Conservation (phyloP, 148 eudicot species). For the Camellia sinensis region DNA sequence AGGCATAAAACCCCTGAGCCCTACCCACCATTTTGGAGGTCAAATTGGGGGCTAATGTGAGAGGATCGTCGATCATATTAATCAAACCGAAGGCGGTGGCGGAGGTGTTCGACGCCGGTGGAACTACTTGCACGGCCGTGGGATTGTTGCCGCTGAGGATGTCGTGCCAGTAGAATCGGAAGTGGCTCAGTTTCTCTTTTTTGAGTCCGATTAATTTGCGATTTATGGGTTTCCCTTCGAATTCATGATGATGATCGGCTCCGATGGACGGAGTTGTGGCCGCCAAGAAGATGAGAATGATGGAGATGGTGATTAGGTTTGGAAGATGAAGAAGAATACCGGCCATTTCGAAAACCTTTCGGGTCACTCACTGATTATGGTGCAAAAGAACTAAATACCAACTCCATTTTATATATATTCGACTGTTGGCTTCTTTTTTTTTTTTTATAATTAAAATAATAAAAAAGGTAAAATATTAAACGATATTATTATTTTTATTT, state of each 20-base stretch:
- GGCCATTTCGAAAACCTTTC: background rate
- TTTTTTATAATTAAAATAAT: no score
- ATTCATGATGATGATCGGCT: background rate
- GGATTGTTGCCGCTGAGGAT: constrained; percentile 39
- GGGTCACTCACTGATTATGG: no score
- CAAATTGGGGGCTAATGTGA: constrained; percentile 28
- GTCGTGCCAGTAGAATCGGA: constrained; percentile 65
- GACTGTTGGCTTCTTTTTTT: no score
- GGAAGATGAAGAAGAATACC: background rate
- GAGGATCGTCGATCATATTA: constrained; percentile 37
- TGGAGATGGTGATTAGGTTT: background rate
- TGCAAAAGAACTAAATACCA: no score
- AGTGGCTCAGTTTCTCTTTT: constrained; percentile 48
- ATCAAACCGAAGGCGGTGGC: constrained; percentile 35
- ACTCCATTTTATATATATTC: no score
- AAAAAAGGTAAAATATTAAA: no score
- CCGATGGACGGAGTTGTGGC: constrained; percentile 3
- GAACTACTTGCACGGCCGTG: constrained; percentile 35
- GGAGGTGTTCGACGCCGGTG: constrained; percentile 19
- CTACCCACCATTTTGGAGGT: constrained; percentile 33
- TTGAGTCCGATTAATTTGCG: background rate
- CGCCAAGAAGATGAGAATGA: background rate
- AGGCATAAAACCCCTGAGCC: constrained; percentile 42
- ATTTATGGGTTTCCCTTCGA: background rate
- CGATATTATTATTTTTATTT: no score